Conservation (phyloP, 2,329 filamentous ascomycete species). For the Monilinia vaccinii-corymbosi region DNA sequence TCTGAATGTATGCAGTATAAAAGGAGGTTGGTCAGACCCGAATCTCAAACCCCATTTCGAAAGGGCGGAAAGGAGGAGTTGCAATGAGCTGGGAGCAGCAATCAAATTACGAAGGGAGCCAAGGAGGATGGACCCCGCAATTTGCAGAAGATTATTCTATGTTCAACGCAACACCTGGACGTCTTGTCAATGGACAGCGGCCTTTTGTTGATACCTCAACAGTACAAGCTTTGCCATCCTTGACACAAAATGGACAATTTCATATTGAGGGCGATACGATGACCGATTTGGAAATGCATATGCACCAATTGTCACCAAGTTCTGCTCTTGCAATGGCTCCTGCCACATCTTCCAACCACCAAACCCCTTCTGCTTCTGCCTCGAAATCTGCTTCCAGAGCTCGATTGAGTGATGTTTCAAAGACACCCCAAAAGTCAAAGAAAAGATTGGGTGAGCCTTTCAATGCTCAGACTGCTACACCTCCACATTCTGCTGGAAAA, state of each 20-base stretch:
- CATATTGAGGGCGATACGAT: constrained; percentile 39
- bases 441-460: constrained; percentile 28
- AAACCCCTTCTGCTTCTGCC: constrained; percentile 49
- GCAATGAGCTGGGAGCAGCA: constrained; percentile 56
- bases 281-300: constrained; percentile 49
- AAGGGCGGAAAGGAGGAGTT: constrained; percentile 25
- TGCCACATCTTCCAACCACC: constrained; percentile 42
- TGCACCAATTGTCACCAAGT: constrained; percentile 49
- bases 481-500: constrained; percentile 47
- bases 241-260: constrained; percentile 39
- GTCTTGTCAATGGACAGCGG: constrained; percentile 34
- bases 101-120: constrained; percentile 38
- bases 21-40: constrained; percentile 1
- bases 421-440: constrained; percentile 33
- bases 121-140: constrained; percentile 48
- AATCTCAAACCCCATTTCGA: not conserved
- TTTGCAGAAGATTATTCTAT: constrained; percentile 59
- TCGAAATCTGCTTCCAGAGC: constrained; percentile 24
- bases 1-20: constrained; percentile 9
- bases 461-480: constrained; percentile 45
- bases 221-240: constrained; percentile 16
- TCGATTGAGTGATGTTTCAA: constrained; percentile 29
- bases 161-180: constrained; percentile 55
- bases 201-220: constrained; percentile 24
- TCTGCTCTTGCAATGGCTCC: constrained; percentile 46